Evolutionary conservation across 2,329 filamentous ascomycete species (phyloP), one percentile per base, ranked within the genome.

Genomic region (Fusarium transvaalense): DNA sequence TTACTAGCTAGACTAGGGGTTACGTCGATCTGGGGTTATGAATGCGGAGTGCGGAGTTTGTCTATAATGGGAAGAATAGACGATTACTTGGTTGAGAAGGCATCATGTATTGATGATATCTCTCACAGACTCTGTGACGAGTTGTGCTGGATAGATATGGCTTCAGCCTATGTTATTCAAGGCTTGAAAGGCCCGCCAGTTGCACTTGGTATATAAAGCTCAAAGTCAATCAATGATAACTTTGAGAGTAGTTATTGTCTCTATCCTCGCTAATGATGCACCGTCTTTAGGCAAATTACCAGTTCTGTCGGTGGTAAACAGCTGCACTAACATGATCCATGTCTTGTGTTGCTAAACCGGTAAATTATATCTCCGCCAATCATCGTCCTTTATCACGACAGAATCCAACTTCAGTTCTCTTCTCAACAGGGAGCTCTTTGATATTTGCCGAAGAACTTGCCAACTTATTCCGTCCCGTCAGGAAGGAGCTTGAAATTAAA

Each of bases 401-500:
- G 25, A 19, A 35, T 15, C 23, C 15, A 21, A 23, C 6, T n/a
- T 39, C 34, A 32, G 17, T 17, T 55, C 27, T 17, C 29, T 46
- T 6, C n/a, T 46, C 25, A 13, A 23, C 23, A 35, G 25, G 27
- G 19, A 15, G 19, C 38, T 31, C 39, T 37, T 27, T 25, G 34
- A 6, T 29, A 25, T 13, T 23, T 46, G 27, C 29, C 34, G 25
- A 27, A n/a, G 27, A 23, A 21, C 10, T 14, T 15, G 13, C 17
- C 19, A 37, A 13, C 17, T 31, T 35, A 23, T 6, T 19, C 23
- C 31, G 14, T 3, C 35, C 10, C 35, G 14, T 39, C 12, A 17
- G 42, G 35, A 5, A 50, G 39, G 13, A 71, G 39, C 34, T 67
- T 56, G 39, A 74, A 72, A 42, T 66, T 53, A 10, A 73, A 62